Evolutionary conservation across 1,139 yeast genomes (phyloP), one percentile per base, ranked within the genome.

Genomic region (Kodamaea plutei): DNA sequence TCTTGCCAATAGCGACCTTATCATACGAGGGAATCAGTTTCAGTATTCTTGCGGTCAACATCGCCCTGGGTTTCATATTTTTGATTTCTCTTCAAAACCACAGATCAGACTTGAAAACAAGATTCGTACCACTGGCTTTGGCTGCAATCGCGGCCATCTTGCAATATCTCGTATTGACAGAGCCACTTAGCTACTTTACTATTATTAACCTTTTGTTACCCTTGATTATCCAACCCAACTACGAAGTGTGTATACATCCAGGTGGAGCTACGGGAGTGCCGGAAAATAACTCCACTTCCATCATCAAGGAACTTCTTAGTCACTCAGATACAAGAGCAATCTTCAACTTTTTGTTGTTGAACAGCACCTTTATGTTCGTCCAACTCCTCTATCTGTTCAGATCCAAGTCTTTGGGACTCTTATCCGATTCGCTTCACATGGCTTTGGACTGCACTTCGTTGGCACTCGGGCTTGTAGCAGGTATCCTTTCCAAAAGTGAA

Each of bases 361-460:
- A 93, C 58, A 77, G 94, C 14, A 74, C 91, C 2, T 93, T 91
- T 58, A 93, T 93, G 99, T 76, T 93, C 48, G 80, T 93, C 26
- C 98, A 93, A 58, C 69, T 91, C 42, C 61, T 89, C 10, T 93
- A 93, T 52, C 89, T 97, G 1, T 83, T 93, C 57, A 69, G 95
- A 40, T 88, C 97, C 1, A 89, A 85, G 50, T 89, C 97, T 0
- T 63, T 93, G 23, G 97, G 98, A 6, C 65, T 93, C 16, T 61
- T 93, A 29, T 87, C 96, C 6, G 99, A 93, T 50, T 87, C 96
- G 4, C 68, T 91, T 31, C 99, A 91, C 56, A 91, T 91, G 99
- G 85, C 95, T 3, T 67, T 91, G 35, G 98, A 91, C 56, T 91
- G 98, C 54, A 70, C 88, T 1, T 94, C 98, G 0, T 63, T 91